Percentiles rank a stretch among this genome's conserved stretches.
These are phyloP conservation scores for Camellia oleifera DNA, from an alignment of 179 eudicot genomes.

Conservation along the genomic window DNA sequence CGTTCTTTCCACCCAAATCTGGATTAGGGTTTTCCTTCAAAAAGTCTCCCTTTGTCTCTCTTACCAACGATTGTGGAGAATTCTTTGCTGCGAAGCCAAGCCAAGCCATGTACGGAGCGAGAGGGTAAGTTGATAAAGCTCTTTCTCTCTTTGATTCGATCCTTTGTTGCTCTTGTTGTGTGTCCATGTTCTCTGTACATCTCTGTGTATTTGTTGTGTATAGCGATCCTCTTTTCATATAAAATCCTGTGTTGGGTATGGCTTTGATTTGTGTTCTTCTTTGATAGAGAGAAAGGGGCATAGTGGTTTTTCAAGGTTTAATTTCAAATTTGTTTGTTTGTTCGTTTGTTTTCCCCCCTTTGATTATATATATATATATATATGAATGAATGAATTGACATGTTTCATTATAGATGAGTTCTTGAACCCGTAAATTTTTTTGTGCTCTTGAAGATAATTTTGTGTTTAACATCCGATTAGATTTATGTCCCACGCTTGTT, in stretches of 20 bases:
- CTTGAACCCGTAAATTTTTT: too few relatives aligned
- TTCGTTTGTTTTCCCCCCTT: background rate
- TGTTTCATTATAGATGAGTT: too few relatives aligned
- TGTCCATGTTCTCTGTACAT: background rate
- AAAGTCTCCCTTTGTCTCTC: too few relatives aligned
- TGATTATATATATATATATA: too few relatives aligned
- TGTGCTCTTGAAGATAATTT: too few relatives aligned
- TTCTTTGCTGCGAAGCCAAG: background rate
- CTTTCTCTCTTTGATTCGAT: background rate
- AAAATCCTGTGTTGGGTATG: background rate
- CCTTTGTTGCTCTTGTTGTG: background rate
- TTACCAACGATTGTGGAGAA: background rate
- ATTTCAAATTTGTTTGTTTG: background rate
- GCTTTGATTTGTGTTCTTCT: background rate
- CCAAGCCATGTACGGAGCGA: slow-evolving; percentile 29
- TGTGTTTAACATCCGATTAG: background rate
- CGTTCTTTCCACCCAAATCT: background rate
- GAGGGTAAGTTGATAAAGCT: slow-evolving; percentile 20
- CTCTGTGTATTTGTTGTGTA: background rate
- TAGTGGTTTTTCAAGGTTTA: background rate
- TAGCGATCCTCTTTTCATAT: background rate
- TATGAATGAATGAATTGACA: too few relatives aligned
- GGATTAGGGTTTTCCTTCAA: background rate
- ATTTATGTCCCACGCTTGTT: background rate
- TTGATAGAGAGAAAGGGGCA: background rate